Evolutionary conservation across 2,329 filamentous ascomycete species (phyloP), one percentile per base, ranked within the genome.

Genomic region (Ophiostoma pallidulum): DNA sequence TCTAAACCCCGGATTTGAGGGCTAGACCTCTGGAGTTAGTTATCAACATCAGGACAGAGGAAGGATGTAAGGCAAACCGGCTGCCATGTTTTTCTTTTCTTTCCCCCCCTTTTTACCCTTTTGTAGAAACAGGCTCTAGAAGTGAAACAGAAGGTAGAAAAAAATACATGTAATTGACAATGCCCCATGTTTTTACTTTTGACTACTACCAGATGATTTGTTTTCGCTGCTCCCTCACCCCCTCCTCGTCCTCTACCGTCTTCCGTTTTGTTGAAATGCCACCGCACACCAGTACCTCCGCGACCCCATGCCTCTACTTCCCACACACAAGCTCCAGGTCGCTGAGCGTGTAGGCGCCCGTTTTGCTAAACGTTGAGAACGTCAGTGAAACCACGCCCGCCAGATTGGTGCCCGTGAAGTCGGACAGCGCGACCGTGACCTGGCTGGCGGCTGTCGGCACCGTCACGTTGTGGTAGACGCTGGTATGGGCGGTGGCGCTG

Each of bases 381-480:
- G 48, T 48, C 16, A 54, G 45, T 14, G 50, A 48, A 3, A 38
- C 43, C 31, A 52, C 36, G 8, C 28, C 44, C 9, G 49, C 44
- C 22, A 54, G 39, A 77, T 60, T 88, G 82, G 48, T 77, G 73
- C 33, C 50, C 7, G 31, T 44, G 24, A 54, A 54, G 7, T 46
- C 49, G 40, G 48, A 47, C 40, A 54, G 29, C 22, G 50, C 46
- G 4, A 54, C 24, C 14, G 50, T 52, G 19, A 54, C 46, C 18
- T 26, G 19, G 33, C 42, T 29, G 2, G 37, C 26, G 3, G 49
- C 18, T 3, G 45, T 48, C 3, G 51, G 47, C 8, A 47, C 50
- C 2, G 48, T 49, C 6, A 54, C 37, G 38, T 46, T 45, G 46
- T 47, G 49, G 46, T 28, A 54, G 24, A 29, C 19, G 41, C 52